These are phyloP conservation scores for Colletotrichum sp. DNA, from an alignment of 2,329 filamentous ascomycete genomes.

Conservation along the genomic window DNA sequence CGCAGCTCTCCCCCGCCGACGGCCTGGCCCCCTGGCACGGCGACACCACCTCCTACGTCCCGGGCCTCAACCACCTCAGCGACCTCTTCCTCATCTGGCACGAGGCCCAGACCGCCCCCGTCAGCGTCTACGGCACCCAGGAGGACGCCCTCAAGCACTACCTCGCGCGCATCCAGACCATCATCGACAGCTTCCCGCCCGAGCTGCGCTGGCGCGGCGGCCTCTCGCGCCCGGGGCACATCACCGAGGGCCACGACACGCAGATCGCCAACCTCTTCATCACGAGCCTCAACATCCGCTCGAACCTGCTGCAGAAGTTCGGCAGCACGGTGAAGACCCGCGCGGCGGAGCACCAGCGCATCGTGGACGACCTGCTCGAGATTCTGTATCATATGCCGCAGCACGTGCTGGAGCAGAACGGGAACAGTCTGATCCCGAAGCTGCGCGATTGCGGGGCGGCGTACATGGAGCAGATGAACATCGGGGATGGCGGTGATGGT, in stretches of 20 bases:
- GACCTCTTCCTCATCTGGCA: slow-evolving; percentile 39
- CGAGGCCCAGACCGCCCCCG: slow-evolving; percentile 25
- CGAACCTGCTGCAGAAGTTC: slow-evolving; percentile 38
- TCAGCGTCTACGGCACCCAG: slow-evolving; percentile 3
- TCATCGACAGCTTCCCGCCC: slow-evolving; percentile 34
- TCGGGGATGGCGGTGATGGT: not conserved
- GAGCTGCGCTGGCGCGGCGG: slow-evolving; percentile 40
- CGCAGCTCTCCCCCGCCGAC: slow-evolving; percentile 7
- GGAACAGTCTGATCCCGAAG: slow-evolving; percentile 37
- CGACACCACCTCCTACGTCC: slow-evolving; percentile 33
- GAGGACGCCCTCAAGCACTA: slow-evolving; percentile 10
- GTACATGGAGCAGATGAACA: slow-evolving; percentile 30
- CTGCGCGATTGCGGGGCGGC: slow-evolving; percentile 39
- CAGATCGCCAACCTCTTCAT: slow-evolving; percentile 41
- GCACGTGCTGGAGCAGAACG: slow-evolving; percentile 37
- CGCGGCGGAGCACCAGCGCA: slow-evolving; percentile 30
- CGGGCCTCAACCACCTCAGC: slow-evolving; percentile 35
- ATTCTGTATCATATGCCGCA: slow-evolving; percentile 37
- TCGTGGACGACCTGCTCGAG: slow-evolving; percentile 39
- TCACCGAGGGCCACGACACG: slow-evolving; percentile 38
- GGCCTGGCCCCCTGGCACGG: slow-evolving; percentile 32
- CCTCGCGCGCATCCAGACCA: slow-evolving; percentile 28
- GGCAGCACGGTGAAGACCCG: slow-evolving; percentile 15
- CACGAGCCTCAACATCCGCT: slow-evolving; percentile 39
- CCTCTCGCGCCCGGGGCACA: slow-evolving; percentile 30